A percentile compares a stretch with the other conserved stretches of the same genome.
Conservation (phyloP, 169 alveolate genomes). For the Eimeria praecox region DNA sequence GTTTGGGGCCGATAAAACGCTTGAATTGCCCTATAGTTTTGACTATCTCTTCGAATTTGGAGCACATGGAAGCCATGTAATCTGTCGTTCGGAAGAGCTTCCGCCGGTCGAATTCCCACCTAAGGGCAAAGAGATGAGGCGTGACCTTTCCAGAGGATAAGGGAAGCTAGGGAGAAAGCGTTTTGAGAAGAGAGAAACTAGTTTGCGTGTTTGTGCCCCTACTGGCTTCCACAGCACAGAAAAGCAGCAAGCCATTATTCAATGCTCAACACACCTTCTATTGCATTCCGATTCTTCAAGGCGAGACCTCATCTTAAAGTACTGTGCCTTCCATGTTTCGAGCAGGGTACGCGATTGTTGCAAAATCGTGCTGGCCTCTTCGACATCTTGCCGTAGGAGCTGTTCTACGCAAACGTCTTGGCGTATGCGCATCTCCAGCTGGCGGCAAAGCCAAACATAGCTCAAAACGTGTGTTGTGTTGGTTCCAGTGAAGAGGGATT, state of each 20-base stretch:
- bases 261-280: slow-evolving; percentile 37
- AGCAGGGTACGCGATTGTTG: slow-evolving; percentile 56
- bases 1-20: slow-evolving; percentile 95
- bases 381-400: slow-evolving; percentile 43
- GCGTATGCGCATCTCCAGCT: slow-evolving; percentile 60
- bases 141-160: no score
- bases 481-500: not conserved
- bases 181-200: not conserved
- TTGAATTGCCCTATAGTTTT: slow-evolving; percentile 91
- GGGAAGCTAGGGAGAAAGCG: not conserved
- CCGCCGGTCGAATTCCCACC: slow-evolving; percentile 92
- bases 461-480: slow-evolving; percentile 11
- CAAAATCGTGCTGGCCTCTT: slow-evolving; percentile 29
- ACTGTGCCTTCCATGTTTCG: slow-evolving; percentile 67
- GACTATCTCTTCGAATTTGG: slow-evolving; percentile 91
- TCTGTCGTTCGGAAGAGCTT: slow-evolving; percentile 90
- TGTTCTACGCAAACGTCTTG: slow-evolving; percentile 67
- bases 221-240: no score
- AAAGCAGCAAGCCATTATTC: not conserved
- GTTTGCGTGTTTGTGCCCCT: not conserved
- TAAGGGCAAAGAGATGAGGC: not conserved
- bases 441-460: not conserved
- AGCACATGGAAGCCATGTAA: slow-evolving; percentile 92
- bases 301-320: slow-evolving; percentile 64
- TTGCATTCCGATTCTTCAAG: slow-evolving; percentile 74